Base-by-base conservation (phyloP, 2,329 filamentous ascomycete genomes). In the Colletotrichum coccodes region DNA sequence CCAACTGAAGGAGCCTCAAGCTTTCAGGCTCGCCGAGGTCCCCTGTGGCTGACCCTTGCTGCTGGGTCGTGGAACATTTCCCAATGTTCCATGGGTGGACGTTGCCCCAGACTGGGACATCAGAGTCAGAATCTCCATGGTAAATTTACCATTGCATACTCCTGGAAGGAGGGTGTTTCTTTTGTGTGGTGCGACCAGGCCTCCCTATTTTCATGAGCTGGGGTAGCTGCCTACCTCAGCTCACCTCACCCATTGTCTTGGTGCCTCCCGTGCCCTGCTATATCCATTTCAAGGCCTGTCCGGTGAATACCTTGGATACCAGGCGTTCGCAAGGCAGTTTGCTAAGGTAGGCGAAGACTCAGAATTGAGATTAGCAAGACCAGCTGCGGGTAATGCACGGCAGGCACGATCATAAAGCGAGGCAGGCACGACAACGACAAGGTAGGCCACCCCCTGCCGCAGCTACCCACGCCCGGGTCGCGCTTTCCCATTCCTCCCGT, bases 401-500 rank as follows among this genome's bases (percentile, higher is more conserved):
- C 56, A 57, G 40, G 50, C 40, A 26, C 50, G 40, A 63, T 56
- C 40, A 42, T 32, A 30, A 53, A 60, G 28, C 14, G 14, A 38
- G 32, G 44, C 21, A 59, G 18, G 18, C 34, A 44, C 34, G 38
- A 40, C 53, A 14, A 36, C 32, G 23, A 32, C 42, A 47, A 38
- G 44, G 44, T 11, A 40, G 32, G 28, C 14, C 18, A 46, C 12
- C 23, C 50, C 30, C 11, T 63, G 56, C 57, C 62, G 56, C 54
- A 60, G 38, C 63, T 54, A 30, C 44, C 38, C 49, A 66, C 49
- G 63, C 57, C 57, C n/a, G 47, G 30, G 49, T 66, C 40, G 50
- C 59, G 59, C 42, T 42, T 63, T 44, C 42, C 53, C 64, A 67
- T 67, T 67, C 64, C 59, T 63, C 64, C 50, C 47, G 54, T 65